These are phyloP conservation scores for Primulina huaijiensis DNA, from an alignment of 257 asterid species.

Conservation along the genomic window DNA sequence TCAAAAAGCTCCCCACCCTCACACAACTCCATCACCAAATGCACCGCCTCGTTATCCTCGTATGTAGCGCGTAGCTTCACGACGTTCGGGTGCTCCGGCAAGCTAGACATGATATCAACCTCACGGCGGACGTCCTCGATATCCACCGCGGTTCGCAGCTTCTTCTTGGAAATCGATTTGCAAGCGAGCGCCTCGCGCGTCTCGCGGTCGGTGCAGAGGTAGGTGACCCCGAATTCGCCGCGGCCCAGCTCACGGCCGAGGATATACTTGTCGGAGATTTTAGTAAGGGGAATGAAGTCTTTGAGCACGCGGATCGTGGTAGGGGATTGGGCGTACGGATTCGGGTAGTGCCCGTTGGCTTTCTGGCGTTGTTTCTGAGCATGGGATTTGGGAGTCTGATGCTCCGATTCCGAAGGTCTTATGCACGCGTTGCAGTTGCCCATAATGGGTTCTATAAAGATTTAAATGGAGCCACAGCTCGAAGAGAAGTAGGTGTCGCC, in stretches of 20 bases:
- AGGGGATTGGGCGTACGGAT: conserved; percentile 60
- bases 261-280: conserved; percentile 72
- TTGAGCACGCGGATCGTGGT: conserved; percentile 74
- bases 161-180: conserved; percentile 89
- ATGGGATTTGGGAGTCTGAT: conserved; percentile 26
- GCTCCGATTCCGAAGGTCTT: conserved; percentile 39
- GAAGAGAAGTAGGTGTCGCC: conserved; percentile 13
- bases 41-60: conserved; percentile 90
- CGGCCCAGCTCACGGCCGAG: conserved; percentile 95
- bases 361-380: conserved; percentile 41
- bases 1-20: conserved; percentile 94
- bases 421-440: conserved; percentile 91
- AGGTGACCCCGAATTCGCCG: conserved; percentile 90
- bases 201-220: conserved; percentile 86
- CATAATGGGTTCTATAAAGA: conserved; percentile 32
- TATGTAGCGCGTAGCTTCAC: conserved; percentile 86
- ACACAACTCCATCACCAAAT: conserved; percentile 89
- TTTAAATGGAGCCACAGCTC: neutral
- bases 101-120: conserved; percentile 84
- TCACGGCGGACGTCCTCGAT: conserved; percentile 91
- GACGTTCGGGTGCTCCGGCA: conserved; percentile 77
- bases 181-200: conserved; percentile 80
- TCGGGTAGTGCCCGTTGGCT: conserved; percentile 48
- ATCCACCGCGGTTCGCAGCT: conserved; percentile 81
- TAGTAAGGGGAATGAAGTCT: conserved; percentile 48